Evolutionary conservation across 352 stramenopile genomes (phyloP), one percentile per base, ranked within the genome.

Genomic region (Pythium aristosporum): DNA sequence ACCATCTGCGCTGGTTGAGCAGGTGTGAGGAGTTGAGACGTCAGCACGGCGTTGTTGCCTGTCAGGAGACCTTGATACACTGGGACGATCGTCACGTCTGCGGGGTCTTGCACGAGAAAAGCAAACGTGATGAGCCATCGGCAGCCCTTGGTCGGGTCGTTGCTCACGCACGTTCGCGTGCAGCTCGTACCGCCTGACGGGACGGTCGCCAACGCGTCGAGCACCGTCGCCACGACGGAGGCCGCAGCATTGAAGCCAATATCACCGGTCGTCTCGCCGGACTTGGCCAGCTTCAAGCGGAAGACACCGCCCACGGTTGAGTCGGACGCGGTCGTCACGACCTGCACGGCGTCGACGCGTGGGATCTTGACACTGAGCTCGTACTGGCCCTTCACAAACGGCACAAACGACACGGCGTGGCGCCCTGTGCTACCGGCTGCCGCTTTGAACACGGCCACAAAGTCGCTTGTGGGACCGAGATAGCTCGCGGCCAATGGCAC

Each of bases 351-450:
- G 44, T 79, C 44, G 7, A 96, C 67, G 0, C 71, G 69, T n/a
- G 89, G 87, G 4, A 96, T 61, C 42, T 75, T 77, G 2, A 98
- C 89, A 42, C 82, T 86, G 18, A 98, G 69, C 20, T 79, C 57
- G 71, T 98, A 98, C 30, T 72, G 74, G 5, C 96, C 96, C 59
- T 95, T 92, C 20, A 98, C 87, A 21, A 88, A 81, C 0, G 94
- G 92, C 21, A 91, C 90, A 74, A 98, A 97, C 30, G 80, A 87
- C 7, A 98, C 78, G 1, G 71, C 68, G 60, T 98, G 87, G 1
- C 75, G 92, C 0, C 93, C 94, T 5, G 88, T 97, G 10, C 66
- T 63, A 0, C 21, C 21, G 1, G 76, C 79, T 0, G 76, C 79
- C 15, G 73, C 75, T 44, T 91, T 91, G 47, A 81, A 95, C 0